These are phyloP conservation scores for Penicillium sp. DNA, from an alignment of 2,329 filamentous ascomycete species.

Conservation along the genomic window DNA sequence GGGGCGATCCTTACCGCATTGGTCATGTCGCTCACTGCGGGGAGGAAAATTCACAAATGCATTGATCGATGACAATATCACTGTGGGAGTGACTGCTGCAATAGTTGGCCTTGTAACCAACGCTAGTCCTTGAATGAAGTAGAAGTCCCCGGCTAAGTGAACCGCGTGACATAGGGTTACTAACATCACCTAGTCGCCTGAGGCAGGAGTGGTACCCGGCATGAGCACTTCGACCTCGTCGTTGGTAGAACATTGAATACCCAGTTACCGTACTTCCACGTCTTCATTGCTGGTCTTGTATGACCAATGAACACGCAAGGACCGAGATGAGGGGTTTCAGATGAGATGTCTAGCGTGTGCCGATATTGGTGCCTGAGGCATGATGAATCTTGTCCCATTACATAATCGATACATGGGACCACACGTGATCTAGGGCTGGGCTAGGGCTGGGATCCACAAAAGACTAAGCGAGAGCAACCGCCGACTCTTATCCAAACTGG, in stretches of 20 bases:
- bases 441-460: constrained; percentile 26
- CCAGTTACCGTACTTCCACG: too few relatives aligned
- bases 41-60: not conserved
- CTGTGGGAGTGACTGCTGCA: not conserved
- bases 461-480: constrained; percentile 25
- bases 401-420: not conserved
- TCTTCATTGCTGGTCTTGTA: too few relatives aligned
- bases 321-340: too few relatives aligned
- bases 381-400: not conserved
- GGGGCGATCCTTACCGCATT: not conserved
- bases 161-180: too few relatives aligned
- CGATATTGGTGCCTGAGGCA: not conserved
- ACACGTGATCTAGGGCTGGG: constrained; percentile 20
- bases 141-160: not conserved
- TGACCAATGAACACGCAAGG: too few relatives aligned
- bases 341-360: not conserved
- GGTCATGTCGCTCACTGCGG: not conserved
- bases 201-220: too few relatives aligned
- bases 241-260: too few relatives aligned
- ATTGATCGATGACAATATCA: not conserved
- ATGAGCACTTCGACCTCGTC: too few relatives aligned
- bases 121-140: not conserved
- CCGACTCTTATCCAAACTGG: constrained; percentile 14
- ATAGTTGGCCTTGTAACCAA: not conserved
- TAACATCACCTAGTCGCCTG: too few relatives aligned